Base-by-base conservation (phyloP, 306 rosid species). In the Aeschynomene evenia region DNA sequence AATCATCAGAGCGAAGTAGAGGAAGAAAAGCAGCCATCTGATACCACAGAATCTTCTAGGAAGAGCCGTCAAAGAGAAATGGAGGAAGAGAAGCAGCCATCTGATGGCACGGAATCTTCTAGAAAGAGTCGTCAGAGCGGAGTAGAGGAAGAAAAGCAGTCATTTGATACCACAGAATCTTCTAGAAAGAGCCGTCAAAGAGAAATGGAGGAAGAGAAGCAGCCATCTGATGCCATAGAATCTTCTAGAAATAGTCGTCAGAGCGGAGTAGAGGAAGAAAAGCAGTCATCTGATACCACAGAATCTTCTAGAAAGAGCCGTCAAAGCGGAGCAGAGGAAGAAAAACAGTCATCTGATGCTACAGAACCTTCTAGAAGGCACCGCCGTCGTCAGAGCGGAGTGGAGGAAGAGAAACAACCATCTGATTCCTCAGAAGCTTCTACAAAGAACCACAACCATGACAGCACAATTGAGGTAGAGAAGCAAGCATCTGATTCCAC, bases 401-500 rank as follows among this genome's bases (percentile, higher is more conserved):
- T n/a, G n/a, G n/a, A n/a, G n/a, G n/a, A n/a, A n/a, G n/a, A n/a
- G n/a, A n/a, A n/a, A n/a, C n/a, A n/a, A n/a, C n/a, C n/a, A n/a
- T n/a, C n/a, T n/a, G n/a, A n/a, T n/a, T n/a, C 49, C 18, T 2
- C 5, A 6, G 49, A 14, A 42, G 2, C 45, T 39, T 39, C 45
- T 0, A 39, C 2, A 12, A 42, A 18, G 18, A 16, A 42, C 18
- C 49, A 42, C 5, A 16, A 18, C 13, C 48, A 13, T 40, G 16
- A 29, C 3, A n/a, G n/a, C n/a, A 24, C n/a, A 58, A 13, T 14
- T 9, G 43, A 58, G 15, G 63, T 29, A 3, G 63, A 57, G 43
- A 57, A 15, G 21, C 15, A 8, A n/a, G n/a, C 51, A 1, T 45
- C 21, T 5, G 51, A 82, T 37, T 71, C 75, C 7, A 39, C 78